phyloP scores from a whole-genome alignment of 2,329 filamentous ascomycete species.

The Aurifilum marmelostoma region DNA sequence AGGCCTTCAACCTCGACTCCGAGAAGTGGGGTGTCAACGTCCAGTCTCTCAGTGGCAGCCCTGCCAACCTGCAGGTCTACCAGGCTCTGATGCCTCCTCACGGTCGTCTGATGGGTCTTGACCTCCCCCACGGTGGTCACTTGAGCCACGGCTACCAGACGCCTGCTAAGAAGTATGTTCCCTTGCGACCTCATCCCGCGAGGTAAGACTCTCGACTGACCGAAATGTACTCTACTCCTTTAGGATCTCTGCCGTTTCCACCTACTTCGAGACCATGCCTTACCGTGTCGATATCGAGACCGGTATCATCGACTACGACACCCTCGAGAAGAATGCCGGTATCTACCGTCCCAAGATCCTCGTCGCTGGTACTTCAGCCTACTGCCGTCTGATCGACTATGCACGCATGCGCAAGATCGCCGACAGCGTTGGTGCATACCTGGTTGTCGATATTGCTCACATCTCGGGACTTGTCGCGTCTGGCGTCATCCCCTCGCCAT shows the following conservation, averaged over 20 bases:
- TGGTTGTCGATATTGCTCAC: slow-evolving; percentile 97
- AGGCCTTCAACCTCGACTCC: slow-evolving; percentile 84
- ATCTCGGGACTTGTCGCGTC: slow-evolving; percentile 95
- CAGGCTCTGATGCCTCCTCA: slow-evolving; percentile 96
- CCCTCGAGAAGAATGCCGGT: slow-evolving; percentile 83
- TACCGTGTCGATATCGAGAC: slow-evolving; percentile 90
- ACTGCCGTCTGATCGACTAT: slow-evolving; percentile 98
- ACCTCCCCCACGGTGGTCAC: slow-evolving; percentile 92
- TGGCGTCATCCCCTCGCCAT: slow-evolving; percentile 90
- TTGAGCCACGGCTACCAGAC: slow-evolving; percentile 98
- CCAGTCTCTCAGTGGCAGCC: slow-evolving; percentile 88
- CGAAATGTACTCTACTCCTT: neutral
- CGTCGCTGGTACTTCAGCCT: slow-evolving; percentile 94
- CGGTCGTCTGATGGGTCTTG: slow-evolving; percentile 94
- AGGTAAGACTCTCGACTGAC: neutral
- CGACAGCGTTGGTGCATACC: slow-evolving; percentile 89
- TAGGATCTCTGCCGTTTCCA: slow-evolving; percentile 93
- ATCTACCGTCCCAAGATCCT: slow-evolving; percentile 96
- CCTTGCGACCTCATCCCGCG: too few species aligned
- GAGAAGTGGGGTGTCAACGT: slow-evolving; percentile 99
- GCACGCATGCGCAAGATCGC: slow-evolving; percentile 94
- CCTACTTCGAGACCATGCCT: slow-evolving; percentile 98
- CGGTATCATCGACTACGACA: slow-evolving; percentile 96
- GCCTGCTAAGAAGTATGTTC: slow-evolving; percentile 78
- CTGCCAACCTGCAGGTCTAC: slow-evolving; percentile 97